These are phyloP conservation scores for Mucor saturninus DNA, from an alignment of 371 early-diverging fungal genomes.

Conservation along the genomic window DNA sequence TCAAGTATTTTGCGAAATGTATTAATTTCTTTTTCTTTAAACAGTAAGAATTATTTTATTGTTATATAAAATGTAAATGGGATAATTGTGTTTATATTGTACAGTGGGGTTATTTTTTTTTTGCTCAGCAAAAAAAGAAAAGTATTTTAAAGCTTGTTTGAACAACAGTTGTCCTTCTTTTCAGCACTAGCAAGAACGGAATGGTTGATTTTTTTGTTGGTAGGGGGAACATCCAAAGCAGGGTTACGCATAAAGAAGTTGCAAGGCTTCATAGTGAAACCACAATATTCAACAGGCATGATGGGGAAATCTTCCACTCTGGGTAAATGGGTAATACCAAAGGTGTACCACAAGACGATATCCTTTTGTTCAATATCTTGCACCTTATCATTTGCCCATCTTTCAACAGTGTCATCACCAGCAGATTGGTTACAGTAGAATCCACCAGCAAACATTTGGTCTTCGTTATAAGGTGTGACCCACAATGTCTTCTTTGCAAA, in stretches of 20 bases:
- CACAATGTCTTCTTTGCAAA: constrained; percentile 57
- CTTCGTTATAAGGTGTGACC: constrained; percentile 58
- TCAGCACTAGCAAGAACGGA: constrained; percentile 39
- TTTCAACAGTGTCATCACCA: constrained; percentile 40
- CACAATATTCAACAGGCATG: constrained; percentile 58
- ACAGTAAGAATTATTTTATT: too few species aligned
- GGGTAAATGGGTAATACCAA: constrained; percentile 58
- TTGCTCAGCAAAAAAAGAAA: not conserved
- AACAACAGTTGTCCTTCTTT: constrained; percentile 32
- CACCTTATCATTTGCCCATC: constrained; percentile 40
- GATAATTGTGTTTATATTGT: too few species aligned
- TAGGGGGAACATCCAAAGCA: constrained; percentile 54
- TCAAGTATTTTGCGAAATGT: too few species aligned
- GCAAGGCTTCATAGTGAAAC: constrained; percentile 55
- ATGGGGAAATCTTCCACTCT: constrained; percentile 61
- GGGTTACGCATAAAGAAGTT: constrained; percentile 60
- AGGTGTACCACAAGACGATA: constrained; percentile 59
- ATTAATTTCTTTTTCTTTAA: too few species aligned
- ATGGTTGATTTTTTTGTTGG: constrained; percentile 47
- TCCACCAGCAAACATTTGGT: constrained; percentile 59
- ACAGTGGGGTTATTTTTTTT: not conserved
- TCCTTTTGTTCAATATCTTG: constrained; percentile 42
- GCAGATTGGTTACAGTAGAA: constrained; percentile 58
- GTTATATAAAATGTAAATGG: too few species aligned
- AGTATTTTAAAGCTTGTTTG: constrained; percentile 38